Percentiles rank a stretch among this genome's conserved stretches.
phyloP scores from a whole-genome alignment of 1,284 basidiomycete species.

The Pascua sp. region DNA sequence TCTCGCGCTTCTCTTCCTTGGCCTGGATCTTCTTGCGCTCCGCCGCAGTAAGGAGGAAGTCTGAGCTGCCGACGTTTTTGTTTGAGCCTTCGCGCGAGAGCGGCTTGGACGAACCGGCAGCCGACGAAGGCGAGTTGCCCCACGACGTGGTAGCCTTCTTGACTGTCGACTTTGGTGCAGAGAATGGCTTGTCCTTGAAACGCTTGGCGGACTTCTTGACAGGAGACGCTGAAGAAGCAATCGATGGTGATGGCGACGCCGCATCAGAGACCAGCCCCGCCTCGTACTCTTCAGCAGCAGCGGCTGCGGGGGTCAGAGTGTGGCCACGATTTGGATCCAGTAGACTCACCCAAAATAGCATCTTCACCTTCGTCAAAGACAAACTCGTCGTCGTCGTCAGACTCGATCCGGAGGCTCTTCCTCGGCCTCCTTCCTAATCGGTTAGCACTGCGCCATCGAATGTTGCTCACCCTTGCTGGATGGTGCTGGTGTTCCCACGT shows the following conservation, averaged over 20 bases:
- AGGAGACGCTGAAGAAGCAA: slow-evolving; percentile 35
- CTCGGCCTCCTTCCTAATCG: slow-evolving; percentile 13
- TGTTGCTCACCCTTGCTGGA: not conserved
- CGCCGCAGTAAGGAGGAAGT: slow-evolving; percentile 74
- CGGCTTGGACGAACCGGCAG: slow-evolving; percentile 2
- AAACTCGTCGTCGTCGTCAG: slow-evolving; percentile 44
- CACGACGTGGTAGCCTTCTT: slow-evolving; percentile 23
- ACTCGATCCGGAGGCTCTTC: slow-evolving; percentile 39
- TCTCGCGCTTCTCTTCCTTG: slow-evolving; percentile 75
- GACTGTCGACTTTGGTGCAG: slow-evolving; percentile 21
- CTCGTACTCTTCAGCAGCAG: slow-evolving; percentile 41
- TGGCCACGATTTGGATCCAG: too few species aligned
- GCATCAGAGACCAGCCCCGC: slow-evolving; percentile 21
- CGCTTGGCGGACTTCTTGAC: slow-evolving; percentile 21
- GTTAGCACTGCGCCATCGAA: not conserved
- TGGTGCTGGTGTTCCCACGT: not conserved
- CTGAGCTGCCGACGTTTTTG: slow-evolving; percentile 9
- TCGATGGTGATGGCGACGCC: slow-evolving; percentile 27
- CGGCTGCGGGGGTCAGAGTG: slow-evolving; percentile 20
- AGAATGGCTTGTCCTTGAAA: slow-evolving; percentile 9
- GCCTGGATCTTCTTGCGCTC: slow-evolving; percentile 72
- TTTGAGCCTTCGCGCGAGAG: slow-evolving; percentile 11
- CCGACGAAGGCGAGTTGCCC: slow-evolving; percentile 3
- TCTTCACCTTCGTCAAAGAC: slow-evolving; percentile 43
- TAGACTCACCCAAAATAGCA: slow-evolving; percentile 35